Evolutionary conservation across 2,329 filamentous ascomycete genomes (phyloP), one percentile per base, ranked within the genome.

Genomic region (Aspergillus aculeatinus): DNA sequence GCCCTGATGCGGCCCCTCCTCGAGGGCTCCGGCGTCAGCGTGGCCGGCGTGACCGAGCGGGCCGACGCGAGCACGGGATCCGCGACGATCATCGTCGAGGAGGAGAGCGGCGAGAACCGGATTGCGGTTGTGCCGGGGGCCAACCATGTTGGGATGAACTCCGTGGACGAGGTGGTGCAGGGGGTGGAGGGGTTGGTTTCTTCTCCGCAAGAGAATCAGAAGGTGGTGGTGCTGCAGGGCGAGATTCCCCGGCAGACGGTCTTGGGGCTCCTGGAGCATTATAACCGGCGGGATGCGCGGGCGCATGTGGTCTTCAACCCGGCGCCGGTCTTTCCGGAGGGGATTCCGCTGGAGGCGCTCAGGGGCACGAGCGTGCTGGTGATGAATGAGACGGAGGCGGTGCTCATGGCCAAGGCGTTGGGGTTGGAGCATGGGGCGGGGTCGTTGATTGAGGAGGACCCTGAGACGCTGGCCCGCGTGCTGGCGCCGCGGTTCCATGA

Each of bases 371-470:
- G 87, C 48, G 91, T 96, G 69, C 81, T 97, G 48, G 85, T 97
- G 54, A 85, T 97, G 68, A 97, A 98, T 71, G 93, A 97, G 80
- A 95, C 89, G 1, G 93, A 97, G 79, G 91, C 92, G 2, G 84
- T 87, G 9, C 84, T 93, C 53, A 82, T 96, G 57, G 87, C 85
- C 0, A 86, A 84, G 1, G 79, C 80, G 57, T 67, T 74, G 10
- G 70, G 72, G 35, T 11, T 35, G 39, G 67, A 72, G 58, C 54
- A 75, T 19, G 60, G 70, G 6, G 63, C 63, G 3, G 60, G n/a
- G n/a, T n/a, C n/a, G n/a, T n/a, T 65, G 14, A 69, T 70, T 16
- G 72, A 74, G 4, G 69, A 70, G 1, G 69, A 77, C 3, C 67
- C 72, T 12, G 75, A 71, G 1, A 68, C 81, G 7, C 81, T 84